Conservation (phyloP, 2,329 filamentous ascomycete genomes). For the Zymoseptoria passerinii region DNA sequence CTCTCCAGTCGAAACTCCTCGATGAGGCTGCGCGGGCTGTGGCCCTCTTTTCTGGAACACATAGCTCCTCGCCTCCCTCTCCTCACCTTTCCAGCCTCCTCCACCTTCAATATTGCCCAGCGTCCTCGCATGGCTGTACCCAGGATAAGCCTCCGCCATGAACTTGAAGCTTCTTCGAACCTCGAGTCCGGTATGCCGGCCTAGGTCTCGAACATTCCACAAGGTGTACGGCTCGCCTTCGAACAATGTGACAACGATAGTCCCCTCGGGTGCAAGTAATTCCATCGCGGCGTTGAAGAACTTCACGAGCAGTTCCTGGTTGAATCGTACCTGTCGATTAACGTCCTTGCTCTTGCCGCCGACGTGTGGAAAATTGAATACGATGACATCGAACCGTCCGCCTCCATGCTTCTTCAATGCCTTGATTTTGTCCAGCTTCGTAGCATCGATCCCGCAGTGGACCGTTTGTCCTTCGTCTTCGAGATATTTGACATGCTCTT, state of each 20-base stretch:
- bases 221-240: conserved; percentile 90
- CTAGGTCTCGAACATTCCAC: conserved; percentile 89
- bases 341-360: conserved; percentile 88
- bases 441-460: conserved; percentile 59
- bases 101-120: conserved; percentile 49
- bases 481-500: conserved; percentile 50
- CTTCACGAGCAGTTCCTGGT: conserved; percentile 67
- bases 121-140: conserved; percentile 66
- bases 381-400: conserved; percentile 60
- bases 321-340: conserved; percentile 86
- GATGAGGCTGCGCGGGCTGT: not conserved
- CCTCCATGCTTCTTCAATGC: conserved; percentile 33
- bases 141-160: conserved; percentile 57
- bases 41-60: conserved; percentile 33
- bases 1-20: not conserved
- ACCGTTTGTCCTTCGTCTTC: conserved; percentile 41
- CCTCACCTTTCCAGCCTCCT: conserved; percentile 43
- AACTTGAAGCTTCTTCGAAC: conserved; percentile 66
- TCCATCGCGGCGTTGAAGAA: conserved; percentile 54
- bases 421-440: conserved; percentile 46
- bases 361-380: conserved; percentile 97
- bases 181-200: conserved; percentile 63
- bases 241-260: conserved; percentile 77
- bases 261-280: conserved; percentile 48
- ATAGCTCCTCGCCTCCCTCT: conserved; percentile 39